Percentiles rank a stretch among this genome's conserved stretches.
Evolutionary conservation across 768 basidiomycete species (phyloP).

Genomic region (Chalciporus pseudorubinellus): DNA sequence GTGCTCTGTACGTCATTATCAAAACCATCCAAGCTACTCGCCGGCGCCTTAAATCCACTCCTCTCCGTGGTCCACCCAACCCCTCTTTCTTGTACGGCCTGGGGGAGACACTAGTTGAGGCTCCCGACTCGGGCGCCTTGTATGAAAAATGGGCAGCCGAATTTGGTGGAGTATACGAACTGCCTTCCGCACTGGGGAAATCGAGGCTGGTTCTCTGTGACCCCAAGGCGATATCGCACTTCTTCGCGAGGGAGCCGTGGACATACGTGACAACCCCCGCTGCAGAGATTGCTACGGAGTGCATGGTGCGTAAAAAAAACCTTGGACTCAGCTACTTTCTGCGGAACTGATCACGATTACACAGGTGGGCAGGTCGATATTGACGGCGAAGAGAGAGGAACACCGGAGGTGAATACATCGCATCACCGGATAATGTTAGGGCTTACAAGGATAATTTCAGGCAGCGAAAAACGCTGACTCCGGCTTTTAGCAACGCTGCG

Average conservation of each 20-base stretch:
- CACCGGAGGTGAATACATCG: slow-evolving; percentile 37
- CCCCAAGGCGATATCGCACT: slow-evolving; percentile 50
- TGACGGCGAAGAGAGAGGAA: slow-evolving; percentile 42
- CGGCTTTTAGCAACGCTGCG: slow-evolving; percentile 42
- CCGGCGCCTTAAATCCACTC: slow-evolving; percentile 15
- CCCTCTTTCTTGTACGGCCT: slow-evolving; percentile 19
- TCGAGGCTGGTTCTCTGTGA: slow-evolving; percentile 40
- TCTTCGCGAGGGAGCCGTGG: slow-evolving; percentile 49
- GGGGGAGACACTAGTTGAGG: not conserved
- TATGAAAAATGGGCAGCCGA: slow-evolving; percentile 47
- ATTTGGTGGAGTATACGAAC: slow-evolving; percentile 46
- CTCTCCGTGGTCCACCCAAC: slow-evolving; percentile 20
- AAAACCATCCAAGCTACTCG: slow-evolving; percentile 4
- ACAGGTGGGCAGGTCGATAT: slow-evolving; percentile 36
- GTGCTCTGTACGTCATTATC: slow-evolving; percentile 8
- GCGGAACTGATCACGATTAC: not conserved
- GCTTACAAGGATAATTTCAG: slow-evolving; percentile 15
- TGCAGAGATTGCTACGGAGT: slow-evolving; percentile 19
- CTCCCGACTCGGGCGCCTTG: slow-evolving; percentile 30
- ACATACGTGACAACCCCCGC: slow-evolving; percentile 27
- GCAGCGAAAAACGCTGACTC: slow-evolving; percentile 38
- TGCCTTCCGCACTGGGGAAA: slow-evolving; percentile 39
- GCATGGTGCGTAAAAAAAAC: slow-evolving; percentile 13
- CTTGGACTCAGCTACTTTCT: not conserved
- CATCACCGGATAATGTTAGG: slow-evolving; percentile 20